Percentiles rank a stretch among this genome's conserved stretches.
phyloP scores from a whole-genome alignment of 2,329 filamentous ascomycete species.

The Claviceps africana region DNA sequence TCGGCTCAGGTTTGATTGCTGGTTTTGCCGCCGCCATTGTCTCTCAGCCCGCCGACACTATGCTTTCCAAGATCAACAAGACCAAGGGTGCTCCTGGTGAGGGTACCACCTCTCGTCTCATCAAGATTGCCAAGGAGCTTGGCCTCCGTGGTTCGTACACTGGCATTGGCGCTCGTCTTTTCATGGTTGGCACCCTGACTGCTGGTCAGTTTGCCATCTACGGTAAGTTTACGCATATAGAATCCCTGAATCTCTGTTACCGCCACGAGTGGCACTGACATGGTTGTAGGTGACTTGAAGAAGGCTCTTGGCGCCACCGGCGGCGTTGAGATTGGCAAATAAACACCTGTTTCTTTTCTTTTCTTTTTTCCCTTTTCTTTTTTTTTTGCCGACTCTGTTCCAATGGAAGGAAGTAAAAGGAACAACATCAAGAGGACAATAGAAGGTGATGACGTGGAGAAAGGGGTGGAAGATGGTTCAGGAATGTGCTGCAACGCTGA shows the following conservation, averaged over 20 bases:
- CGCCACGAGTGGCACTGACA: background rate
- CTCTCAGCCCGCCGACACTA: conserved; percentile 84
- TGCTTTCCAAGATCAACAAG: conserved; percentile 96
- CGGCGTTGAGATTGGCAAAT: conserved; percentile 14
- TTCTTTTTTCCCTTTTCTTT: background rate
- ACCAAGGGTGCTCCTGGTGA: conserved; percentile 77
- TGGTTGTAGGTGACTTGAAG: conserved; percentile 41
- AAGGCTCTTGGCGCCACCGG: conserved; percentile 32
- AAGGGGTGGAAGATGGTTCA: background rate
- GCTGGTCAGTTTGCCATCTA: conserved; percentile 85
- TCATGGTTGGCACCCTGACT: conserved; percentile 56
- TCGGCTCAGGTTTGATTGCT: conserved; percentile 39
- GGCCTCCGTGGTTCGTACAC: conserved; percentile 64
- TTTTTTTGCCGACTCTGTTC: background rate
- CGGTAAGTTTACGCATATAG: conserved; percentile 18
- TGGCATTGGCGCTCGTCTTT: conserved; percentile 62
- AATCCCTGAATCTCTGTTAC: background rate
- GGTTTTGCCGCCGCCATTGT: conserved; percentile 77
- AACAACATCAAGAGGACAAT: background rate
- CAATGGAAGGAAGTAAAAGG: background rate
- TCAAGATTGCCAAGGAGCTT: conserved; percentile 83
- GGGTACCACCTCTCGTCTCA: conserved; percentile 62
- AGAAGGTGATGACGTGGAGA: background rate
- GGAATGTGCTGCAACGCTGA: background rate
- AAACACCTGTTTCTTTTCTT: conserved; percentile 1